Evolutionary conservation across 202 grass and related monocot genomes (phyloP), one percentile per base, ranked within the genome.

Genomic region (Eragrostis tef): DNA sequence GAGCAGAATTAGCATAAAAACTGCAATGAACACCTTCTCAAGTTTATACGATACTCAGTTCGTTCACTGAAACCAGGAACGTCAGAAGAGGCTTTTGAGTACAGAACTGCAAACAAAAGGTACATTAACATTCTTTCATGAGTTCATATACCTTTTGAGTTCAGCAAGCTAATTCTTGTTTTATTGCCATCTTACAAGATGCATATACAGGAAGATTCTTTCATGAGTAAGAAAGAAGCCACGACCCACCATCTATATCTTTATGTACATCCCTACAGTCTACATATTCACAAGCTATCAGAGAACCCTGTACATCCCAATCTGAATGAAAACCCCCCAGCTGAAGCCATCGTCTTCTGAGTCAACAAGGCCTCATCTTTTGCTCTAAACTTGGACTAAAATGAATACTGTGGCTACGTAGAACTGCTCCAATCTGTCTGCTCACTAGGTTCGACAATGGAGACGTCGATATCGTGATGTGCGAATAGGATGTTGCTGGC

Each of bases 401-500:
- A 64, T 63, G 15, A 20, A 0, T 53, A 53, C 0, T 52, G 29
- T 26, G 13, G 58, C 73, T 83, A 82, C 21, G 67, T 68, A 60
- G 45, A 79, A 48, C 74, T 83, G 43, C 13, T 60, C 70, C 34
- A 20, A 24, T 81, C 84, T 70, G 67, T 89, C 45, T 87, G 76
- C 75, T 47, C 7, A 44, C 78, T 84, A 71, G 81, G 64, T 61
- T 87, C 61, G 2, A 81, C 69, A 66, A 89, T 77, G 36, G 58
- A 85, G 27, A 86, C 31, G 11, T 82, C 72, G 0, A 36, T 66
- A 26, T 52, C 57, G 1, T 79, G 51, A 59, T 85, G 87, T 20
- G 78, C 47, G 59, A 89, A 48, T 41, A 94, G 78, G 51, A 92
- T 92, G 50, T 70, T 92, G 65, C 87, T 85, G 45, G 65, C 16